phyloP scores from a whole-genome alignment of 352 stramenopile genomes.

The Globisporangium takayamanum region DNA sequence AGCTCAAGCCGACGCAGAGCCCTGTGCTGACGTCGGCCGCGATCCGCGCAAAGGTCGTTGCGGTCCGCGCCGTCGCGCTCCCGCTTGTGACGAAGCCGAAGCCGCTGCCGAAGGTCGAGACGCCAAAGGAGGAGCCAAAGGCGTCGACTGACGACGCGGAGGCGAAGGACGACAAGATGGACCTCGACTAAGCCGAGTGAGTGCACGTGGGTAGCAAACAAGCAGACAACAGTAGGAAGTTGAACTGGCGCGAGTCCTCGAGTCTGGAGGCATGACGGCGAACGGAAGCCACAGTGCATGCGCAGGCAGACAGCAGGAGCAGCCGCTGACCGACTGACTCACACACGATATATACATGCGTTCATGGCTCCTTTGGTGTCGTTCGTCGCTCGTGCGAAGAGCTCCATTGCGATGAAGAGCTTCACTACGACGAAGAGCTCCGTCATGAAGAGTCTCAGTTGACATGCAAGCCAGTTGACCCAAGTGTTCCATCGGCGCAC shows the following conservation, averaged over 20 bases:
- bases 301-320: not conserved
- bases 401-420: too few relatives aligned
- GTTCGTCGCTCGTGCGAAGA: too few relatives aligned
- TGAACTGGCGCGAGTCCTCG: too few relatives aligned
- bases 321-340: not conserved
- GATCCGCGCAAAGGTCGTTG: constrained; percentile 88
- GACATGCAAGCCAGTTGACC: too few relatives aligned
- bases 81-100: constrained; percentile 98
- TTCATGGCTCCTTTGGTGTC: too few relatives aligned
- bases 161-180: constrained; percentile 76
- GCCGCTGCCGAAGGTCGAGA: constrained; percentile 76
- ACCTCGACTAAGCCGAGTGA: constrained; percentile 59
- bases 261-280: too few relatives aligned
- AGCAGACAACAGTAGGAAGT: not conserved
- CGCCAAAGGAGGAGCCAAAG: constrained; percentile 29
- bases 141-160: constrained; percentile 20
- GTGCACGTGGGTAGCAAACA: not conserved
- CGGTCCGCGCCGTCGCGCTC: constrained; percentile 85
- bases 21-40: constrained; percentile 88
- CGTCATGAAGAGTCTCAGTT: too few relatives aligned
- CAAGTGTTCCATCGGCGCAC: too few relatives aligned
- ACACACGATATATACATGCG: constrained; percentile 13
- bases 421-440: too few relatives aligned
- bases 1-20: constrained; percentile 75
- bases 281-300: too few relatives aligned